Evolutionary conservation across 768 basidiomycete species (phyloP).

Genomic region (Amanita exitialis): DNA sequence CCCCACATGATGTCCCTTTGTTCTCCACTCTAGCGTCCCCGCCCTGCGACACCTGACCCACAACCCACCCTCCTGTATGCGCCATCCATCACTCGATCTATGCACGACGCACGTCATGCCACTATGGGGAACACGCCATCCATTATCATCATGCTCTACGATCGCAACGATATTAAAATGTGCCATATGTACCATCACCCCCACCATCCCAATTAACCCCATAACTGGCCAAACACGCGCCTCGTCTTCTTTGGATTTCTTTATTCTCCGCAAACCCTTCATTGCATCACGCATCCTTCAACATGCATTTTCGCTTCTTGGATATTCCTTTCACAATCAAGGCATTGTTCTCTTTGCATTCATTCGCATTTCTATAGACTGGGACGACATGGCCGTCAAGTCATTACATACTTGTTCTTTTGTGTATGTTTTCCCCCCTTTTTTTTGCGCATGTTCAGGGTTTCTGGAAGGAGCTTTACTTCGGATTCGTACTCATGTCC

Average conservation of each 20-base stretch:
- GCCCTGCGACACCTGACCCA: neutral
- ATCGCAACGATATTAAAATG: constrained; percentile 1
- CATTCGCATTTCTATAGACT: neutral
- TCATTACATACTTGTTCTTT: neutral
- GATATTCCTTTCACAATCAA: neutral
- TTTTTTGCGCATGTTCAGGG: neutral
- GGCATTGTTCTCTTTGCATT: neutral
- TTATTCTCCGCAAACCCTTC: constrained; percentile 2
- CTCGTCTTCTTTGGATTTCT: neutral
- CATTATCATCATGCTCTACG: neutral
- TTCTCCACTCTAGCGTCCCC: neutral
- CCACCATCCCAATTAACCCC: neutral
- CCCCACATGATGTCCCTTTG: neutral
- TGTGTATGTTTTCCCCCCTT: neutral
- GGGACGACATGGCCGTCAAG: neutral
- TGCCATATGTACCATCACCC: neutral
- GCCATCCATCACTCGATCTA: neutral
- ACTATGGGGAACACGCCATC: neutral
- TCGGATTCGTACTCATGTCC: neutral
- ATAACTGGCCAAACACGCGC: neutral
- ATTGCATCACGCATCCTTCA: neutral
- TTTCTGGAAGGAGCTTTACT: neutral
- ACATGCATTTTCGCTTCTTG: neutral
- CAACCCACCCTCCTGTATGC: neutral
- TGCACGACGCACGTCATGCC: constrained; percentile 1